These are phyloP conservation scores for Neonectria neomacrospora DNA, from an alignment of 2,329 filamentous ascomycete genomes.

Conservation along the genomic window DNA sequence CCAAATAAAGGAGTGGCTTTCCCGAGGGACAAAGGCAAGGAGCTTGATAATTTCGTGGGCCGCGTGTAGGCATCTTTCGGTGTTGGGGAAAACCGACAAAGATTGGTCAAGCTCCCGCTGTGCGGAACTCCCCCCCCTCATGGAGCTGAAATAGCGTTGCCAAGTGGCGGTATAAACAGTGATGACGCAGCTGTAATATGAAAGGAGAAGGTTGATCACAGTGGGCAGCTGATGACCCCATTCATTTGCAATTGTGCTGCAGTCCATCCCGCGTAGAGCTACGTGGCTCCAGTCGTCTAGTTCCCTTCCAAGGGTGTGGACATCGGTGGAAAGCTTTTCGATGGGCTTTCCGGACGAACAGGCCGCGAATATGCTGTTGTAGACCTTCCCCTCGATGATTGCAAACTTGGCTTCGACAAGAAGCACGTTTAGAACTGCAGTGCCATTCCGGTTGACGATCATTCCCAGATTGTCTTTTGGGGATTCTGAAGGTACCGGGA, in stretches of 20 bases:
- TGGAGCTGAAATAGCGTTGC: slow-evolving; percentile 16
- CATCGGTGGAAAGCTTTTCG: slow-evolving; percentile 1
- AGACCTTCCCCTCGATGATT: slow-evolving; percentile 10
- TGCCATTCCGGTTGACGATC: slow-evolving; percentile 9
- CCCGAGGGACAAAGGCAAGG: not conserved
- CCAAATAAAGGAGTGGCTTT: slow-evolving; percentile 12
- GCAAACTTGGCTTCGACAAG: slow-evolving; percentile 12
- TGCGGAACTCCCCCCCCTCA: slow-evolving; percentile 1
- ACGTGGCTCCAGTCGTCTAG: slow-evolving; percentile 3
- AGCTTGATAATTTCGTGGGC: slow-evolving; percentile 19
- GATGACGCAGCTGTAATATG: slow-evolving; percentile 15
- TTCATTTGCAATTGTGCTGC: slow-evolving; percentile 1
- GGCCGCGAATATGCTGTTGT: slow-evolving; percentile 9
- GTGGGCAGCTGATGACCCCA: slow-evolving; percentile 13
- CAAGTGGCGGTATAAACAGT: slow-evolving; percentile 15
- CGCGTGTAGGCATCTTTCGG: slow-evolving; percentile 14
- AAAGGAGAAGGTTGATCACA: slow-evolving; percentile 13
- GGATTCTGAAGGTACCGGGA: slow-evolving; percentile 3
- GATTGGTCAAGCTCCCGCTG: slow-evolving; percentile 8
- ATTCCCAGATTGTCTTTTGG: slow-evolving; percentile 19
- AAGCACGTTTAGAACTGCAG: slow-evolving; percentile 5
- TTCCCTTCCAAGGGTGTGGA: slow-evolving; percentile 8
- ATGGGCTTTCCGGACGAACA: slow-evolving; percentile 12
- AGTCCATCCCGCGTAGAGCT: slow-evolving; percentile 6
- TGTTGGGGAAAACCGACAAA: slow-evolving; percentile 9